Evolutionary conservation across 805 yeast species (phyloP).

Genomic region (Candida lessepsii): DNA sequence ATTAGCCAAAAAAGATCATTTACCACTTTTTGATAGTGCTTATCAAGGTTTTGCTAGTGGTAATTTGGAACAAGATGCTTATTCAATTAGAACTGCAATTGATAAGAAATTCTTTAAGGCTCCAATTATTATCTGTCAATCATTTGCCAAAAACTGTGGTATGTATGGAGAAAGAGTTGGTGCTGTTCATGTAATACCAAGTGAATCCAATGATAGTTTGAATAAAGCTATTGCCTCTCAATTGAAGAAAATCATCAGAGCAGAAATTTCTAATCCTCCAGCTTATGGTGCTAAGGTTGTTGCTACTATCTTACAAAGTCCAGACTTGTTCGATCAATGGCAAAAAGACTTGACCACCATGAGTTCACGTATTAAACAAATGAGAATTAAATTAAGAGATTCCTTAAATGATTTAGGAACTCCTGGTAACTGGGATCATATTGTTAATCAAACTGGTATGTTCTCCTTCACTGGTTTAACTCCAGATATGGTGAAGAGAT

Average conservation of each 20-base stretch:
- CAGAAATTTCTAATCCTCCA: slow-evolving; percentile 92
- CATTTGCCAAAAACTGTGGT: slow-evolving; percentile 95
- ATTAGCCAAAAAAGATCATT: slow-evolving; percentile 59
- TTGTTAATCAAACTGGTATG: slow-evolving; percentile 91
- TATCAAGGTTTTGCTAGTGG: slow-evolving; percentile 98
- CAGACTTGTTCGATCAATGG: slow-evolving; percentile 78
- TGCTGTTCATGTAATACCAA: slow-evolving; percentile 74
- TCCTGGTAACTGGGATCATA: slow-evolving; percentile 93
- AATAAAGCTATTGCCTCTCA: slow-evolving; percentile 69
- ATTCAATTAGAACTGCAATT: slow-evolving; percentile 71
- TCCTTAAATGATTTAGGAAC: slow-evolving; percentile 62
- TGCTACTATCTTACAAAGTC: slow-evolving; percentile 64
- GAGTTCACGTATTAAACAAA: slow-evolving; percentile 77
- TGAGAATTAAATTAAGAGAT: slow-evolving; percentile 70
- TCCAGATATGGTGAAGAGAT: slow-evolving; percentile 69
- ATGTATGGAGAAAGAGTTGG: slow-evolving; percentile 98
- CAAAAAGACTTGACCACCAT: slow-evolving; percentile 76
- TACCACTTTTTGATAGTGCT: slow-evolving; percentile 89
- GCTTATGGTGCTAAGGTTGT: slow-evolving; percentile 94
- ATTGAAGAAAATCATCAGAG: slow-evolving; percentile 69
- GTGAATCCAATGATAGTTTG: slow-evolving; percentile 36
- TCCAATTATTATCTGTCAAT: slow-evolving; percentile 72
- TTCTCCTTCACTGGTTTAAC: slow-evolving; percentile 90
- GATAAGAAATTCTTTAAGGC: slow-evolving; percentile 26
- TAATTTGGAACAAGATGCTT: slow-evolving; percentile 76